A percentile compares a stretch with the other conserved stretches of the same genome.
Conservation (phyloP, 169 alveolate genomes). For the Eimeria nieschulzi region DNA sequence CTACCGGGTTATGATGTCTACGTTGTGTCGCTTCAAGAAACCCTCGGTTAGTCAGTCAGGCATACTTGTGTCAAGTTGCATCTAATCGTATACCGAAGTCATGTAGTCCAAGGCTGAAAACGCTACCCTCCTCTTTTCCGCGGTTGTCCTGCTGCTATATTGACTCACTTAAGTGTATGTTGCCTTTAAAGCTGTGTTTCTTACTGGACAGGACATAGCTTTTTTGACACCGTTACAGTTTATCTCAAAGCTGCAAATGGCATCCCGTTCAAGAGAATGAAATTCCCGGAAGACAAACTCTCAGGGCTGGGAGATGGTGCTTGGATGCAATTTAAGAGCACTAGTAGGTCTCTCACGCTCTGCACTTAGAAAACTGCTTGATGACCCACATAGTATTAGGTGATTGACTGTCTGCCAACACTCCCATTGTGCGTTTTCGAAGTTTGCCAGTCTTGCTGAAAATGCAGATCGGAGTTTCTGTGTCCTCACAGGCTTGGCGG, state of each 20-base stretch:
- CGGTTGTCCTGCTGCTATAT: too few species aligned
- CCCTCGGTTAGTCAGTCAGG: constrained; percentile 73
- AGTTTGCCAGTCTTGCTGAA: not conserved
- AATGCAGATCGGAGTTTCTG: too few species aligned
- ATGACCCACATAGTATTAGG: too few species aligned
- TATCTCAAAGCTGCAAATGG: constrained; percentile 77
- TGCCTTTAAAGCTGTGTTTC: not conserved
- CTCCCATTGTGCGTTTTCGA: not conserved
- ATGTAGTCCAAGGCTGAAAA: too few species aligned
- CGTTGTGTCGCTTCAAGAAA: constrained; percentile 86
- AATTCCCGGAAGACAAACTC: constrained; percentile 80
- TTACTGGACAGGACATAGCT: constrained; percentile 74
- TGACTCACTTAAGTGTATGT: not conserved
- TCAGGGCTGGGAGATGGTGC: constrained; percentile 90
- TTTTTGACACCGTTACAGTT: constrained; percentile 78
- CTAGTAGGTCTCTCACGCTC: constrained; percentile 72
- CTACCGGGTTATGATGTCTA: constrained; percentile 84
- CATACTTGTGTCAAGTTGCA: too few species aligned
- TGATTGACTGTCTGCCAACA: not conserved
- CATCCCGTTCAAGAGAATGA: constrained; percentile 77
- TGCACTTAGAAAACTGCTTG: not conserved
- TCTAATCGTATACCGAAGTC: too few species aligned
- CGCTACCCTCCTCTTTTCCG: too few species aligned
- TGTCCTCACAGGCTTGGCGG: constrained; percentile 36
- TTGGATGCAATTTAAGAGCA: constrained; percentile 82